Base-by-base conservation (phyloP, 208 protist species). In the Leishmania guyanensis region DNA sequence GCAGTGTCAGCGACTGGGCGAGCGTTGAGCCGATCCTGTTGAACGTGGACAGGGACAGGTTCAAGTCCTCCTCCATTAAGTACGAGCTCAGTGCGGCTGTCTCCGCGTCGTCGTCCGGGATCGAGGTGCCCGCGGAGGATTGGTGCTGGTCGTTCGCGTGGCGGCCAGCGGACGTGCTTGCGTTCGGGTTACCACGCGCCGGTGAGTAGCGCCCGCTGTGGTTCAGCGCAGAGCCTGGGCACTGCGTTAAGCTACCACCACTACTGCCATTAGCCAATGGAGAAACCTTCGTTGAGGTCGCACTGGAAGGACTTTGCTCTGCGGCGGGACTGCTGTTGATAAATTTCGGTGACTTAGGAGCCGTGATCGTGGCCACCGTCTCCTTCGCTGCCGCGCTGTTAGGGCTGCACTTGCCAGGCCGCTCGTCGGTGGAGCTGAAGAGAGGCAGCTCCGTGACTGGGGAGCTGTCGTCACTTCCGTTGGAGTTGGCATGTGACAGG, bases 21-120 rank as follows among this genome's bases (percentile, higher is more conserved):
- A 93, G 86, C 50, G 75, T 79, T 9, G 74, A 3, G 51, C 89
- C 89, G 53, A 92, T 75, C 48, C 46, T 81, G 75, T 70, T 87
- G 75, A 94, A 90, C 33, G 88, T 92, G 33, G 89, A 90, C 79
- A 90, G 83, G 62, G 89, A 92, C 33, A 94, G 82, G 74, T 94
- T 92, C 48, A 89, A 79, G 14, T 92, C 86, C 54, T 80, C 77
- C 48, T 87, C 79, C 36, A 78, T 70, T 46, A 89, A 70, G 79
- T 92, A 93, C 54, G 84, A 70, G 43, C 64, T 69, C 33, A 91
- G 83, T n/a, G 84, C 76, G 16, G 80, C 82, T 5, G 68, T 29
- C 75, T 90, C 86, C n/a, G 70, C 69, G 12, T 77, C 72, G 20
- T 16, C 46, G 53, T 75, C 58, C 43, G 62, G 29, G 4, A 6